Evolutionary conservation across 225 moss, liverwort and hornwort genomes (phyloP).

Genomic region (Ulota crispa): DNA sequence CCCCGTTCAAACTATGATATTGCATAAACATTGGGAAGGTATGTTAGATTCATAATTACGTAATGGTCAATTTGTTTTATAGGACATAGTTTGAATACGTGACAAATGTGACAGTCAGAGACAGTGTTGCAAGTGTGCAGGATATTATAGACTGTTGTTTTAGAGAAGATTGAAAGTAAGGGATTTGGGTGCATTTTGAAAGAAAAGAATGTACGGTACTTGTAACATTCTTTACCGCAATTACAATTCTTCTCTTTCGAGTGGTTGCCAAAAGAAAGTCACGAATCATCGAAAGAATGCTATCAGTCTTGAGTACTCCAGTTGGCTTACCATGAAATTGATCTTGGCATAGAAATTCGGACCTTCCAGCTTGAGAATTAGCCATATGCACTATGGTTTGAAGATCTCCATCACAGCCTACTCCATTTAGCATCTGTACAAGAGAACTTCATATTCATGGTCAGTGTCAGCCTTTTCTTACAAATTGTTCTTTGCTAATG

Average conservation of each 20-base stretch:
- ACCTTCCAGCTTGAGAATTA: slow-evolving; percentile 40
- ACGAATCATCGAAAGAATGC: neutral
- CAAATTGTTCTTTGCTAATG: neutral
- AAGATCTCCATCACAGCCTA: slow-evolving; percentile 69
- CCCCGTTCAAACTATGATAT: no score
- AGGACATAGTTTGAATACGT: neutral
- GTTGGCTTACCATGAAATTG: slow-evolving; percentile 32
- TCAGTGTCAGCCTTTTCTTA: neutral
- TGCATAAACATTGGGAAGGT: no score
- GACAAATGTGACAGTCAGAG: neutral
- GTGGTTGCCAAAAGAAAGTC: neutral
- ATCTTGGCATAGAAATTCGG: slow-evolving; percentile 33
- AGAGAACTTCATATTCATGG: neutral
- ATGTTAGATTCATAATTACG: no score
- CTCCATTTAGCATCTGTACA: slow-evolving; percentile 46
- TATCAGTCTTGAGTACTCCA: neutral
- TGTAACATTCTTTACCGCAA: neutral
- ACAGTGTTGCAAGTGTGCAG: neutral
- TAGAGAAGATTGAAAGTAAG: neutral
- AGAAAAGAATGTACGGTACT: neutral
- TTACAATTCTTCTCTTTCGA: neutral
- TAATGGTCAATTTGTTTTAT: neutral
- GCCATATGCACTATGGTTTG: slow-evolving; percentile 82
- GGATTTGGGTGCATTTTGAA: neutral
- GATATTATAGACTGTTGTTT: neutral